These are phyloP conservation scores for Colletotrichum sp. DNA, from an alignment of 2,329 filamentous ascomycete species.

Conservation along the genomic window DNA sequence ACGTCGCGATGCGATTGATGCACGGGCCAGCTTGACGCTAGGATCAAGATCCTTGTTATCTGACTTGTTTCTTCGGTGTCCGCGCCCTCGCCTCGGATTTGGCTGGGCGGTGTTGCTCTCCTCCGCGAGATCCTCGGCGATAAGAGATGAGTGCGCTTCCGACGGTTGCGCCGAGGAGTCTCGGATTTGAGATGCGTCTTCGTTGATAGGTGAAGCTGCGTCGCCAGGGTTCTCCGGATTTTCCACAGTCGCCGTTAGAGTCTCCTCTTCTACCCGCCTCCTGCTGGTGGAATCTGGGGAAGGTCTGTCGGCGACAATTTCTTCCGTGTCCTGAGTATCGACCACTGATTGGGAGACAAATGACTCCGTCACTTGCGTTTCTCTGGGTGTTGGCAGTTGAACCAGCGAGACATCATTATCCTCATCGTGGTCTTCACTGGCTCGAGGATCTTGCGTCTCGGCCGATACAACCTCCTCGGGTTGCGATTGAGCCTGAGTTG, in stretches of 20 bases:
- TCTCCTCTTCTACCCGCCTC: background rate
- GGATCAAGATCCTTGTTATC: slow-evolving; percentile 19
- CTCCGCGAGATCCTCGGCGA: slow-evolving; percentile 17
- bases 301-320: background rate
- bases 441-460: background rate
- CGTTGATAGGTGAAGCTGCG: slow-evolving; percentile 1
- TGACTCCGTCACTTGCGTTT: slow-evolving; percentile 3
- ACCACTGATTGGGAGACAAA: background rate
- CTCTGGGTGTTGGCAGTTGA: background rate
- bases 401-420: background rate
- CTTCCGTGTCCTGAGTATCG: slow-evolving; percentile 8
- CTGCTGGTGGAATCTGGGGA: background rate
- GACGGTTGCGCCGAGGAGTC: slow-evolving; percentile 17
- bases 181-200: slow-evolving; percentile 16
- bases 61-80: slow-evolving; percentile 17
- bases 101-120: background rate
- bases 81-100: slow-evolving; percentile 13
- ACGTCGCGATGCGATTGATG: slow-evolving; percentile 20
- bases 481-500: background rate
- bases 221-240: background rate
- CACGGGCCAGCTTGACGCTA: slow-evolving; percentile 19
- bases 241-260: background rate
- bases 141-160: slow-evolving; percentile 17
- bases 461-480: background rate
- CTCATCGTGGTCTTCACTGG: background rate